Evolutionary conservation across 2,329 filamentous ascomycete genomes (phyloP).

Genomic region (Colletotrichum orbiculare): DNA sequence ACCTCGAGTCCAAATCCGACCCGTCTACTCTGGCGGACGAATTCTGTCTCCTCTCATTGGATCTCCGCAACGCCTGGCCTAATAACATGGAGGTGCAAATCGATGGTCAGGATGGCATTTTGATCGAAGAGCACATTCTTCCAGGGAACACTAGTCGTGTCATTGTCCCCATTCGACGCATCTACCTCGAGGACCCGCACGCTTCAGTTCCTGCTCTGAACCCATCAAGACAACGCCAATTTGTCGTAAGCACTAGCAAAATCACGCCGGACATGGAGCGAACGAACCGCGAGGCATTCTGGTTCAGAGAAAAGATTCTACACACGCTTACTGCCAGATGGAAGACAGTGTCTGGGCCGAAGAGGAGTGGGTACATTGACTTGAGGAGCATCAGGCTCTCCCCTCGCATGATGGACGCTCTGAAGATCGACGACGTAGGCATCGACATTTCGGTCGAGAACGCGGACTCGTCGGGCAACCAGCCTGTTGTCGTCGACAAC

Average conservation of each 20-base stretch:
- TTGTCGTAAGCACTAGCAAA: conserved; percentile 85
- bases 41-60: conserved; percentile 83
- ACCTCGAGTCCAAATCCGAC: conserved; percentile 55
- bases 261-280: conserved; percentile 84
- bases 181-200: conserved; percentile 82
- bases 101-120: conserved; percentile 60
- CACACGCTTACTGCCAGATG: conserved; percentile 77
- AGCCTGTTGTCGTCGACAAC: conserved; percentile 60
- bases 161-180: conserved; percentile 78
- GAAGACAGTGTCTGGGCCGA: conserved; percentile 65
- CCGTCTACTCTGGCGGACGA: conserved; percentile 49
- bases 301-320: conserved; percentile 87
- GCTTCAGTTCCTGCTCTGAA: conserved; percentile 84
- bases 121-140: conserved; percentile 67
- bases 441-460: conserved; percentile 69
- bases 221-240: conserved; percentile 86
- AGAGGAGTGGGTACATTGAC: conserved; percentile 76
- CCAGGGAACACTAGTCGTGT: conserved; percentile 79
- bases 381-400: conserved; percentile 80
- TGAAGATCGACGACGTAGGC: conserved; percentile 83
- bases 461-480: conserved; percentile 40
- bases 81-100: conserved; percentile 78
- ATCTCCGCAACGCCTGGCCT: conserved; percentile 91
- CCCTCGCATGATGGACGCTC: conserved; percentile 82
- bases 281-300: conserved; percentile 84